These are phyloP conservation scores for Cystofilobasidium bisporidii DNA, from an alignment of 768 basidiomycete species.

Conservation along the genomic window DNA sequence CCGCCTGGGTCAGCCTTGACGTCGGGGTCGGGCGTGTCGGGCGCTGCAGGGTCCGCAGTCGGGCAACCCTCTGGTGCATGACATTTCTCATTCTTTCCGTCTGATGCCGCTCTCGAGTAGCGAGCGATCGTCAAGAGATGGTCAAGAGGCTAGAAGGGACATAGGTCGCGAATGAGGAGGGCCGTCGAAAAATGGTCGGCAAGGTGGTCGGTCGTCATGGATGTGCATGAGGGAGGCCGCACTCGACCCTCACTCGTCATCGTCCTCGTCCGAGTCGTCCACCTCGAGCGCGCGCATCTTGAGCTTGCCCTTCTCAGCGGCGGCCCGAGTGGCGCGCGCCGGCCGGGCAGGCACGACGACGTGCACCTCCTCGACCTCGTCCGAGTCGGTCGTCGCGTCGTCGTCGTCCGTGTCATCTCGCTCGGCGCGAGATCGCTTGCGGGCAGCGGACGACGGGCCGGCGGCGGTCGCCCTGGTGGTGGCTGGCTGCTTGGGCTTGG, in stretches of 20 bases:
- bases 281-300: not conserved
- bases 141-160: too few species aligned
- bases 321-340: not conserved
- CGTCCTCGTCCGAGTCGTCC: not conserved
- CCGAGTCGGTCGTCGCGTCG: not conserved
- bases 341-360: not conserved
- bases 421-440: not conserved
- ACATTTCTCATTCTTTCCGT: too few species aligned
- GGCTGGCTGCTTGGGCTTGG: too few species aligned
- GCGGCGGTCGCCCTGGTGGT: not conserved
- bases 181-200: too few species aligned
- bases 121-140: too few species aligned
- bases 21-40: too few species aligned
- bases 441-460: not conserved
- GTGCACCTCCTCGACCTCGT: not conserved
- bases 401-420: not conserved
- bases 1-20: too few species aligned
- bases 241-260: not conserved
- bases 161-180: too few species aligned
- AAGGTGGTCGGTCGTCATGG: not conserved
- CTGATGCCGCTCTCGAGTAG: too few species aligned
- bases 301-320: not conserved
- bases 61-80: too few species aligned
- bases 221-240: not conserved
- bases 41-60: too few species aligned